phyloP scores from a whole-genome alignment of 1,284 basidiomycete genomes.

The Heliocybe sulcata region DNA sequence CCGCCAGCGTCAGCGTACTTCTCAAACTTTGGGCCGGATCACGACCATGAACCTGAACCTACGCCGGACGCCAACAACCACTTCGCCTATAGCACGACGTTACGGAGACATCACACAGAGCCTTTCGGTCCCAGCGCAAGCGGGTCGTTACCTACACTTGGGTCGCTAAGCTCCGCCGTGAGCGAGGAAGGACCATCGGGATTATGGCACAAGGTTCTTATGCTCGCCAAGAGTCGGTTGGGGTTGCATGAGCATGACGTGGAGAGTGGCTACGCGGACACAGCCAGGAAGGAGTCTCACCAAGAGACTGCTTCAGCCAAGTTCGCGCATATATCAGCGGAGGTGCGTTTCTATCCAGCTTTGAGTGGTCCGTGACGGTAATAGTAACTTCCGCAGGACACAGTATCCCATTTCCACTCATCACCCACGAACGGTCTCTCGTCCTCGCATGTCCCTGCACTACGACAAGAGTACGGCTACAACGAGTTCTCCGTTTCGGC shows the following conservation, averaged over 20 bases:
- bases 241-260: slow-evolving; percentile 1
- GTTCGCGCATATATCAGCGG: slow-evolving; percentile 47
- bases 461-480: slow-evolving; percentile 72
- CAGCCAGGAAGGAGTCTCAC: slow-evolving; percentile 17
- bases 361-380: not conserved
- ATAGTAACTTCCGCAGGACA: slow-evolving; percentile 37
- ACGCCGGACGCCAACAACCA: slow-evolving; percentile 58
- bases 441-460: slow-evolving; percentile 53
- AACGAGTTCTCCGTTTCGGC: slow-evolving; percentile 92
- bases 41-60: slow-evolving; percentile 43
- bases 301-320: slow-evolving; percentile 47
- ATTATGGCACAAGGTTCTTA: slow-evolving; percentile 33
- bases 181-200: slow-evolving; percentile 21
- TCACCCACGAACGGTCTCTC: slow-evolving; percentile 58
- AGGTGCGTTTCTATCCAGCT: slow-evolving; percentile 36
- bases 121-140: slow-evolving; percentile 24
- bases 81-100: slow-evolving; percentile 79
- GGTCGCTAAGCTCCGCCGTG: slow-evolving; percentile 16
- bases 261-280: slow-evolving; percentile 11
- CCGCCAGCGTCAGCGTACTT: slow-evolving; percentile 79
- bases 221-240: slow-evolving; percentile 22
- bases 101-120: slow-evolving; percentile 59
- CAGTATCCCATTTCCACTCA: slow-evolving; percentile 60
- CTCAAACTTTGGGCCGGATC: slow-evolving; percentile 41
- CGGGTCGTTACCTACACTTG: slow-evolving; percentile 16